Conservation (phyloP, 2,329 filamentous ascomycete species). For the Penicillium sp. region DNA sequence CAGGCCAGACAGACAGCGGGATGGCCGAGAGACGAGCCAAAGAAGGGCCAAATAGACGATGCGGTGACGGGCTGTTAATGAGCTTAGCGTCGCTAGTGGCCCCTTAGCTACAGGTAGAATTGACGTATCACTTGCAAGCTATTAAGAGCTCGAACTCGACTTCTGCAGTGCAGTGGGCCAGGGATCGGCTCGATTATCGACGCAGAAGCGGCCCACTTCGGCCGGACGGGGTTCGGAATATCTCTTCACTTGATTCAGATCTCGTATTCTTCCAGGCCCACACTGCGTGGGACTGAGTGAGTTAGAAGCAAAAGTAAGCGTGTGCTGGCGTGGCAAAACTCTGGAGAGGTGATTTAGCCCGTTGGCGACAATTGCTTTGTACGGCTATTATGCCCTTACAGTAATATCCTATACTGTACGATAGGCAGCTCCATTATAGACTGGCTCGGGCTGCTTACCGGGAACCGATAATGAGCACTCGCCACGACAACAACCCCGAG, state of each 20-base stretch:
- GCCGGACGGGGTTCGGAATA: neutral
- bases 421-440: no score
- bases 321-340: neutral
- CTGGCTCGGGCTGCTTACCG: neutral
- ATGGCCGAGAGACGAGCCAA: neutral
- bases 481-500: neutral
- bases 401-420: no score
- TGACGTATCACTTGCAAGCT: neutral
- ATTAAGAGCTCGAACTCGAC: no score
- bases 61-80: neutral
- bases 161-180: no score
- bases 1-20: neutral
- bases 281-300: neutral
- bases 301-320: no score
- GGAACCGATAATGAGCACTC: no score
- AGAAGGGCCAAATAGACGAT: neutral
- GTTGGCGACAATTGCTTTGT: neutral
- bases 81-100: neutral
- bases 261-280: neutral
- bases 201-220: neutral
- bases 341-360: neutral
- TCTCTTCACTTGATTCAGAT: neutral
- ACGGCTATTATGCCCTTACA: neutral
- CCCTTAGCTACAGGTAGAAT: neutral
- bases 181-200: neutral